Base-by-base conservation (phyloP, 1,139 yeast genomes). In the Ogataea hybrid region DNA sequence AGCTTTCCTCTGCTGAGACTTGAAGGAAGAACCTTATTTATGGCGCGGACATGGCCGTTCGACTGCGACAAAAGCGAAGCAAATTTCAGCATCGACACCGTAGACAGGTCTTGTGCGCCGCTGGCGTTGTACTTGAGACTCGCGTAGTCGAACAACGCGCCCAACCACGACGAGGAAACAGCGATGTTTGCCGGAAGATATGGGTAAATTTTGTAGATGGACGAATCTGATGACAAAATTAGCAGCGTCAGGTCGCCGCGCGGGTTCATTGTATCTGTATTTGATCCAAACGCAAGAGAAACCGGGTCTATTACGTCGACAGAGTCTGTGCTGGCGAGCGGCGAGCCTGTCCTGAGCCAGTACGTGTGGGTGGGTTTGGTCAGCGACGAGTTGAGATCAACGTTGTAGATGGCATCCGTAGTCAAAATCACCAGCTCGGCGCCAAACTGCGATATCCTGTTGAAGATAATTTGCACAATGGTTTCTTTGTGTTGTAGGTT, bases 161-260 rank as follows among this genome's bases (percentile, higher is more conserved):
- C 67, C 6, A 70, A 48, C 52, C 68, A 67, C 0, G 52, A 47
- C 36, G 57, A 52, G 0, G 69, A 43, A 12, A 74, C 61, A 1
- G 65, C 57, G 20, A 75, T 56, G 17, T 59, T 54, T 3, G 60
- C 50, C 0, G 86, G 84, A 20, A 74, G 54, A 56, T 78, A 78
- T 9, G 87, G 87, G 46, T 72, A 75, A 2, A 81, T 60, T 1
- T 73, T 67, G 51, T 68, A 79, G 1, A 81, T 48, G 48, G 81
- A 83, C 9, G 81, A 76, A 30, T 75, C 81, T n/a, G 63, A 53
- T 16, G 74, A 70, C 41, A 77, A 51, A 4, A 78, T 56, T 48
- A 72, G 76, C 12, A 80, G 59, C 0, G 82, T 69, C 32, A 80
- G 49, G 9, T 58, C 57, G 1, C 75, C 75, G 15, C 46, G 42